Percentiles rank a stretch among this genome's conserved stretches.
These are phyloP conservation scores for Apiotrichum montevideense DNA, from an alignment of 1,284 basidiomycete species.

Conservation along the genomic window DNA sequence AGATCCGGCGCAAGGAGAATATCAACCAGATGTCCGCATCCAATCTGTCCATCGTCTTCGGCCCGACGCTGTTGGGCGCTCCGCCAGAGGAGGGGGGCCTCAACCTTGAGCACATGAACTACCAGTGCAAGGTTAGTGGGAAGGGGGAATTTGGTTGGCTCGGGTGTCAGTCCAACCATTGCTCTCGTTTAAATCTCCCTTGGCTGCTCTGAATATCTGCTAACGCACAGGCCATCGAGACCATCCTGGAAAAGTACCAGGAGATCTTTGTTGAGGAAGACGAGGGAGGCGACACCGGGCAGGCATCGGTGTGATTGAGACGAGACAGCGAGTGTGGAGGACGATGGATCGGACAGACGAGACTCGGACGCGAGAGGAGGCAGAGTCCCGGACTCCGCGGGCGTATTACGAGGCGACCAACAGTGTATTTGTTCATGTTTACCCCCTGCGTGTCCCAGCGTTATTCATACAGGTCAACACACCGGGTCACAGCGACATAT, in stretches of 20 bases:
- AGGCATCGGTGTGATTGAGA: neutral
- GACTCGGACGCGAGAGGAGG: too few relatives aligned
- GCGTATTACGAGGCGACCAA: too few relatives aligned
- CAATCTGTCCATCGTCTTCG: conserved; percentile 95
- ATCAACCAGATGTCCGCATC: conserved; percentile 90
- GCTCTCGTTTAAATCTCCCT: too few relatives aligned
- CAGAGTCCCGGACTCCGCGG: too few relatives aligned
- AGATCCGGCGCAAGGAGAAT: conserved; percentile 66
- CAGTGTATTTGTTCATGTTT: too few relatives aligned
- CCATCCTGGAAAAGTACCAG: conserved; percentile 74
- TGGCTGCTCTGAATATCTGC: neutral
- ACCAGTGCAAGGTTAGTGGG: conserved; percentile 58
- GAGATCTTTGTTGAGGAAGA: conserved; percentile 76
- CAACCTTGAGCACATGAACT: conserved; percentile 57
- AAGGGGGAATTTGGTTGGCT: neutral
- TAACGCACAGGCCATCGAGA: conserved; percentile 66
- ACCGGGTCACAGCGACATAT: too few relatives aligned
- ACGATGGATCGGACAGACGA: too few relatives aligned
- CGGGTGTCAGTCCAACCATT: neutral
- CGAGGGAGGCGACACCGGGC: conserved; percentile 14
- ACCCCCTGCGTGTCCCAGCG: too few relatives aligned
- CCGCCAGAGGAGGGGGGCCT: conserved; percentile 49
- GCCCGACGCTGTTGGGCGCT: conserved; percentile 80
- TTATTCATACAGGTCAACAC: too few relatives aligned
- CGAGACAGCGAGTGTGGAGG: too few relatives aligned